Percentiles rank a stretch among this genome's conserved stretches.
phyloP scores from a whole-genome alignment of 768 basidiomycete genomes.

The Termitomyces sp. region DNA sequence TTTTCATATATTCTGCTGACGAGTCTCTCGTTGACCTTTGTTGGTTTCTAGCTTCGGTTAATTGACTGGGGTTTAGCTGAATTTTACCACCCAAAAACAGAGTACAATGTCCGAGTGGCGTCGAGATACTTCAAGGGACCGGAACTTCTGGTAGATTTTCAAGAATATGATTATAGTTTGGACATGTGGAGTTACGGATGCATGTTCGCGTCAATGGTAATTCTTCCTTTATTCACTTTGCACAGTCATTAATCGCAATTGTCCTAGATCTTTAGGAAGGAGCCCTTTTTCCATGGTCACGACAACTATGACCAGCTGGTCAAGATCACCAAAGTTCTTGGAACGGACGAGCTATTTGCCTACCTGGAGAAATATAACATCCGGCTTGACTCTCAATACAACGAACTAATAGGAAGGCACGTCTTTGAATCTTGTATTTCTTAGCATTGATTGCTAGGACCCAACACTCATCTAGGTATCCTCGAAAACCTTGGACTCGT shows the following conservation, averaged over 20 bases:
- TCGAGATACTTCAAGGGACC: conserved; percentile 98
- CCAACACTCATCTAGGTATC: conserved; percentile 55
- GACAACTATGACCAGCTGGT: conserved; percentile 99
- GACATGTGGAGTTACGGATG: conserved; percentile 99
- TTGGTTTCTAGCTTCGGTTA: conserved; percentile 68
- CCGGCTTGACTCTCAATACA: conserved; percentile 92
- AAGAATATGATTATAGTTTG: conserved; percentile 96
- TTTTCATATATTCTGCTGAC: conserved; percentile 3
- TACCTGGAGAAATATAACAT: conserved; percentile 97
- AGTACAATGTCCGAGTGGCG: conserved; percentile 97
- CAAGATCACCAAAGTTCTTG: conserved; percentile 96
- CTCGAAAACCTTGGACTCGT: conserved; percentile 91
- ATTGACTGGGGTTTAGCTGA: conserved; percentile 99
- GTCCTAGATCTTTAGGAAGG: conserved; percentile 92
- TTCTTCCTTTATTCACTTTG: conserved; percentile 6
- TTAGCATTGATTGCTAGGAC: conserved; percentile 1
- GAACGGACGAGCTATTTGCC: conserved; percentile 90
- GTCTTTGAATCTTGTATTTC: conserved; percentile 8
- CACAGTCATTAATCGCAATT: conserved; percentile 5
- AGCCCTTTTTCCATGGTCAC: conserved; percentile 99
- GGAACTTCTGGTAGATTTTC: conserved; percentile 94
- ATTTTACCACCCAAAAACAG: conserved; percentile 96
- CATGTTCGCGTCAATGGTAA: conserved; percentile 98
- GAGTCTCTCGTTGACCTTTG: conserved; percentile 4
- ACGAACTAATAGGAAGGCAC: conserved; percentile 87